A percentile compares a stretch with the other conserved stretches of the same genome.
Conservation (phyloP, 345 rosid species). For the Geranium rotundifolium region DNA sequence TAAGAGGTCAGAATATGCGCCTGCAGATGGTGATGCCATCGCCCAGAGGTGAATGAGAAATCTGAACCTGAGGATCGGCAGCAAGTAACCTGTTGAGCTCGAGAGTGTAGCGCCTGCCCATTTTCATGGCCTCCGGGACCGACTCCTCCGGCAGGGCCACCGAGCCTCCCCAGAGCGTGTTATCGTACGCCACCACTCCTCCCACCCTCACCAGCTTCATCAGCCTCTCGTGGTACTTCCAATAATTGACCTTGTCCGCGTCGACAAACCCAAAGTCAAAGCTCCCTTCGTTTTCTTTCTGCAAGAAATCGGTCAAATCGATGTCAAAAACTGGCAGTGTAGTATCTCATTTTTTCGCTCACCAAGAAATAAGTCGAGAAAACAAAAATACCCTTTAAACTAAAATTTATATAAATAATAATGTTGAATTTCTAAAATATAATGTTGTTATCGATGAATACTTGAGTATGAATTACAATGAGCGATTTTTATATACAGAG, state of each 20-base stretch:
- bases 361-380: too few relatives aligned
- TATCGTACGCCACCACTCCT: conserved; percentile 31
- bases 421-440: too few relatives aligned
- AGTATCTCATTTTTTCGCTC: too few relatives aligned
- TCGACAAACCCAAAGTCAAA: conserved; percentile 44
- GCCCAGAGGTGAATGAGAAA: conserved; percentile 47
- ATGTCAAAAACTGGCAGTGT: too few relatives aligned
- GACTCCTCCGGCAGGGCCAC: conserved; percentile 24
- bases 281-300: conserved; percentile 28
- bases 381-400: too few relatives aligned
- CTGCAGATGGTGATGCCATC: conserved; percentile 61
- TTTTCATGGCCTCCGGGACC: conserved; percentile 11
- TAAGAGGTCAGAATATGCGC: conserved; percentile 19
- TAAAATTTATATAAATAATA: too few relatives aligned
- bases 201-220: conserved; percentile 32
- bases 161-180: conserved; percentile 35
- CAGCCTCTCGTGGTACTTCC: conserved; percentile 35
- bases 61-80: conserved; percentile 39
- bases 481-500: too few relatives aligned
- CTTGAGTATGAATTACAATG: too few relatives aligned
- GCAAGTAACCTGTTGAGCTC: conserved; percentile 40
- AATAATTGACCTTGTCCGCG: conserved; percentile 34
- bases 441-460: too few relatives aligned
- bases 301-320: too few relatives aligned
- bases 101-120: conserved; percentile 12